These are phyloP conservation scores for Phlebiopsis flavidoalba DNA, from an alignment of 768 basidiomycete species.

Conservation along the genomic window DNA sequence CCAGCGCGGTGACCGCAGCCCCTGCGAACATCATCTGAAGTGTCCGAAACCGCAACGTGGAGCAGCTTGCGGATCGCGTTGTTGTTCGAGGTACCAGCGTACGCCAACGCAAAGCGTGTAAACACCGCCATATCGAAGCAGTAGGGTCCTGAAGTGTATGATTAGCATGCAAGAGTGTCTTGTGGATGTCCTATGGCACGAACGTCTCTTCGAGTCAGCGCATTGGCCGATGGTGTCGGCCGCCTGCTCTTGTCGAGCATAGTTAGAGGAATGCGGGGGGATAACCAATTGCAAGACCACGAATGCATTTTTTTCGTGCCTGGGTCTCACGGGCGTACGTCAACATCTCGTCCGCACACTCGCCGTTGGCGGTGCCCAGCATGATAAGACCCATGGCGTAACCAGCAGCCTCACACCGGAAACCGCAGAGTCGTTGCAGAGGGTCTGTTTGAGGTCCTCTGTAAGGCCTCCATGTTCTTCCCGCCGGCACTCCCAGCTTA, in stretches of 20 bases:
- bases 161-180: constrained; percentile 1
- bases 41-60: constrained; percentile 97
- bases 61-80: constrained; percentile 86
- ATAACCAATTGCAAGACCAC: constrained; percentile 90
- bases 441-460: constrained; percentile 84
- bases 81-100: constrained; percentile 95
- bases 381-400: constrained; percentile 98
- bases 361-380: constrained; percentile 85
- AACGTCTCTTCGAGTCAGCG: constrained; percentile 84
- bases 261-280: constrained; percentile 89
- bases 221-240: constrained; percentile 76
- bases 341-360: constrained; percentile 89
- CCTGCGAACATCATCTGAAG: constrained; percentile 95
- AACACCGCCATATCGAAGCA: constrained; percentile 95
- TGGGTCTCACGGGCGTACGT: constrained; percentile 95
- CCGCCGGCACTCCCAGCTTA: constrained; percentile 95
- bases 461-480: constrained; percentile 81
- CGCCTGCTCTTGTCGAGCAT: constrained; percentile 90
- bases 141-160: constrained; percentile 69
- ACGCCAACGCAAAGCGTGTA: constrained; percentile 95
- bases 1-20: constrained; percentile 92
- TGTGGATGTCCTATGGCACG: not conserved
- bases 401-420: constrained; percentile 93
- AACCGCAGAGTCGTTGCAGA: constrained; percentile 92
- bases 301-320: constrained; percentile 94